Percentiles rank a stretch among this genome's conserved stretches.
phyloP scores from a whole-genome alignment of 768 basidiomycete species.

The Tylopilus balloui region DNA sequence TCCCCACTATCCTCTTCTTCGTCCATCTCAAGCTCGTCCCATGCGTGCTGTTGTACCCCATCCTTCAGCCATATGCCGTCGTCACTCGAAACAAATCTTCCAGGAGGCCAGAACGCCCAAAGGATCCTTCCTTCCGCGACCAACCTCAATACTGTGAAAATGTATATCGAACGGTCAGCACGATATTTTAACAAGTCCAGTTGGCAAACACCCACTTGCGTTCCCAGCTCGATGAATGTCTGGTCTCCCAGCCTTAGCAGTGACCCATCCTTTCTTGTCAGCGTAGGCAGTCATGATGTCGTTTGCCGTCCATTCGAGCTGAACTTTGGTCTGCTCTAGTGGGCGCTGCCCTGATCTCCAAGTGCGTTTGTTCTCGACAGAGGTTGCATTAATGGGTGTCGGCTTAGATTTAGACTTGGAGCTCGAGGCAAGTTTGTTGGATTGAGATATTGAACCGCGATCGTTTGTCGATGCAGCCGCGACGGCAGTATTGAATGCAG shows the following conservation, averaged over 20 bases:
- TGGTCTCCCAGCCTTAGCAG: constrained; percentile 86
- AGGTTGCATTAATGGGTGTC: neutral
- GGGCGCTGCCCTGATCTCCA: constrained; percentile 55
- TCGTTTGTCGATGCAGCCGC: neutral
- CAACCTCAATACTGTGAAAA: constrained; percentile 62
- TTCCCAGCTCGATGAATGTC: constrained; percentile 90
- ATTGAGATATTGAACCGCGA: neutral
- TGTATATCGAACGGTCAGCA: neutral
- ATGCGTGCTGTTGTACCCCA: constrained; percentile 17
- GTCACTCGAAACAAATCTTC: constrained; percentile 28
- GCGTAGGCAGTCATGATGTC: constrained; percentile 81
- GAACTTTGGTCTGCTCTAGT: constrained; percentile 15
- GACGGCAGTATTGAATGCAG: neutral
- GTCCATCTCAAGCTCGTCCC: constrained; percentile 24
- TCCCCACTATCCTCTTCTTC: constrained; percentile 31
- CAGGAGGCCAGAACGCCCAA: constrained; percentile 87
- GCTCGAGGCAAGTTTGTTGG: neutral
- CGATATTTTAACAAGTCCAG: neutral
- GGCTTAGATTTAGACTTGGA: neutral
- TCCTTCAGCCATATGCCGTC: constrained; percentile 58
- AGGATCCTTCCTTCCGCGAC: constrained; percentile 75
- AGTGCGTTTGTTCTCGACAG: constrained; percentile 64
- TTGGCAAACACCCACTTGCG: constrained; percentile 55
- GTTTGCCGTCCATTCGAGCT: constrained; percentile 71
- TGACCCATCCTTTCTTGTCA: constrained; percentile 73